phyloP scores from a whole-genome alignment of 371 early-diverging fungal species.

The Apophysomyces ossiformis region DNA sequence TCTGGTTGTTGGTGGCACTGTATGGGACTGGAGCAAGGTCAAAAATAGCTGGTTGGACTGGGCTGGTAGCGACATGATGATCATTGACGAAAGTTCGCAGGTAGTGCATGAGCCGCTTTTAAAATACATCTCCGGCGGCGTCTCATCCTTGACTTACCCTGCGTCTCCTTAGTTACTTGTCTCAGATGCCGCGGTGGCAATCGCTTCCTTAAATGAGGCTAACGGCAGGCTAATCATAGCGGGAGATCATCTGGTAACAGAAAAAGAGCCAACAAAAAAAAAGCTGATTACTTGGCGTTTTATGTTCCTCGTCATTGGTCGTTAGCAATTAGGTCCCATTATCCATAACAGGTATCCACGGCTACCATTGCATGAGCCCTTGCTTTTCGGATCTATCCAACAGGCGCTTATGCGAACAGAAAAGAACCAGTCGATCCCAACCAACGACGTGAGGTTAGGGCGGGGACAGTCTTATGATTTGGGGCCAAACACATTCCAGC shows the following conservation, averaged over 20 bases:
- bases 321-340: conserved; percentile 62
- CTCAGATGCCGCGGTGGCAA: conserved; percentile 54
- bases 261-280: background rate
- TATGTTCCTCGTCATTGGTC: background rate
- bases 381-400: conserved; percentile 60
- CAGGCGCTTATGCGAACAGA: conserved; percentile 59
- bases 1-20: conserved; percentile 56
- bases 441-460: conserved; percentile 36
- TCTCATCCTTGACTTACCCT: background rate
- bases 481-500: conserved; percentile 60
- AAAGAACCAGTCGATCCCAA: conserved; percentile 41
- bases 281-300: background rate
- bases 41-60: conserved; percentile 33
- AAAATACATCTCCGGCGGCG: conserved; percentile 6
- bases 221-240: conserved; percentile 56
- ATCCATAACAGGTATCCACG: conserved; percentile 51
- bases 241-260: conserved; percentile 58
- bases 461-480: conserved; percentile 45
- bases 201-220: conserved; percentile 45
- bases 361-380: conserved; percentile 37
- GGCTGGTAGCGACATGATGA: conserved; percentile 51
- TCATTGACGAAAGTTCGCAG: conserved; percentile 66
- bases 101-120: conserved; percentile 21
- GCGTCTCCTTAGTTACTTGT: conserved; percentile 38
- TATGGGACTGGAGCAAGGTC: conserved; percentile 58